Evolutionary conservation across 1,284 basidiomycete species (phyloP).

Genomic region (Ceratobasidium sp.): DNA sequence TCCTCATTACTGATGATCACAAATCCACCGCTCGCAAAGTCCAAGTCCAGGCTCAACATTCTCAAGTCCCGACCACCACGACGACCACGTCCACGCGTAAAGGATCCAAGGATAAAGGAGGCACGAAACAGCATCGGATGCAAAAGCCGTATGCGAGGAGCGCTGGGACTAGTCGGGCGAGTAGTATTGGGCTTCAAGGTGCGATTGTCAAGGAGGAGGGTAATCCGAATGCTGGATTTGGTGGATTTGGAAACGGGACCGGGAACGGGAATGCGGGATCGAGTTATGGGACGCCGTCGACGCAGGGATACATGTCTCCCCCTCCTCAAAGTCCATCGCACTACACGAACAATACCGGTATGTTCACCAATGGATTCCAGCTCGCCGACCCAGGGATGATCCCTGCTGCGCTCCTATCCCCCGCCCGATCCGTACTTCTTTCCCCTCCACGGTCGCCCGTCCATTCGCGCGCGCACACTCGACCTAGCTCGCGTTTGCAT

Average conservation of each 20-base stretch:
- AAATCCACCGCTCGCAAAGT: constrained; percentile 72
- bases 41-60: constrained; percentile 44
- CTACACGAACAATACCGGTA: constrained; percentile 9
- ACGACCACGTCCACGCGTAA: neutral
- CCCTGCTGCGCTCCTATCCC: constrained; percentile 4
- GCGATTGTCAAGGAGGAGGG: constrained; percentile 36
- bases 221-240: neutral
- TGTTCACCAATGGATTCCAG: constrained; percentile 25
- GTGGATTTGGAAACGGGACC: neutral
- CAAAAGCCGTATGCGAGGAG: constrained; percentile 38
- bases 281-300: constrained; percentile 41
- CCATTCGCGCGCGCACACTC: constrained; percentile 20
- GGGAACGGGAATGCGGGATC: constrained; percentile 19
- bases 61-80: neutral
- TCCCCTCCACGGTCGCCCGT: constrained; percentile 35
- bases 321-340: constrained; percentile 32
- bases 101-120: constrained; percentile 24
- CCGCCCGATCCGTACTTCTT: constrained; percentile 24
- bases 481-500: constrained; percentile 27
- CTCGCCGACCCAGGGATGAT: constrained; percentile 8
- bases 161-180: constrained; percentile 36
- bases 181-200: constrained; percentile 33
- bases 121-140: constrained; percentile 34
- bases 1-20: constrained; percentile 99
- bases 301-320: constrained; percentile 42